phyloP scores from a whole-genome alignment of 23 red algal species.

The Pyropia yezoensis region DNA sequence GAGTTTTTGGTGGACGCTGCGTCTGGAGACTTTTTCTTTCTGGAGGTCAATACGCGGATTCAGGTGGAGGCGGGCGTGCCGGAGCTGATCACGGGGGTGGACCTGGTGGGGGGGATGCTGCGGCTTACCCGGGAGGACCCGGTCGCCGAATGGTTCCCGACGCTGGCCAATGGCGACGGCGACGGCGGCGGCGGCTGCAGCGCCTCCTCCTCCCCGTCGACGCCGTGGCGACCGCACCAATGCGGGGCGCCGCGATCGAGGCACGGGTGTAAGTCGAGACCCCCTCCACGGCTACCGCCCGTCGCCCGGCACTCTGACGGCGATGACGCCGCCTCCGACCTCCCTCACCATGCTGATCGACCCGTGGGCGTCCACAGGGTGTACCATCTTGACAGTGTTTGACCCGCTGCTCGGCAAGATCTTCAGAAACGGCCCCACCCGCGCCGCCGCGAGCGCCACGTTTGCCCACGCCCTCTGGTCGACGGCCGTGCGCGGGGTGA shows the following conservation, averaged over 20 bases:
- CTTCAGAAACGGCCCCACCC: constrained; percentile 35
- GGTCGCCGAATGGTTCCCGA: constrained; percentile 26
- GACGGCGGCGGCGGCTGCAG: too few relatives aligned
- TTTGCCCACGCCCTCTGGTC: constrained; percentile 15
- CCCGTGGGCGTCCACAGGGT: constrained; percentile 52
- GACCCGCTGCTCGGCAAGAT: constrained; percentile 85
- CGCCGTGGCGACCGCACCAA: not conserved
- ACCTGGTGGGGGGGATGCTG: constrained; percentile 81
- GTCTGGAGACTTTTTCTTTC: constrained; percentile 54
- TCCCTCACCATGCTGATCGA: constrained; percentile 42
- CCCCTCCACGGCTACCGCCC: constrained; percentile 37
- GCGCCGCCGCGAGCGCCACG: constrained; percentile 45
- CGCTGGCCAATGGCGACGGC: constrained; percentile 2
- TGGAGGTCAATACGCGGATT: constrained; percentile 90
- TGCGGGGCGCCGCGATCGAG: constrained; percentile 60
- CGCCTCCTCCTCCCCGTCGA: too few relatives aligned
- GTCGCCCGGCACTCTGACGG: constrained; percentile 46
- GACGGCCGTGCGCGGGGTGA: constrained; percentile 55
- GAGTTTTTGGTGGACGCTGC: constrained; percentile 78
- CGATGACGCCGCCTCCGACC: constrained; percentile 24
- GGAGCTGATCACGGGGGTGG: constrained; percentile 66
- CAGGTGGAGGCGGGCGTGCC: constrained; percentile 73
- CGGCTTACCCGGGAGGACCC: constrained; percentile 15
- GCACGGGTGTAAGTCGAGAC: constrained; percentile 75
- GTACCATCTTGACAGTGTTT: constrained; percentile 38